Evolutionary conservation across 345 rosid species (phyloP), one percentile per base, ranked within the genome.

Genomic region (Cardamine chenopodiifolia): DNA sequence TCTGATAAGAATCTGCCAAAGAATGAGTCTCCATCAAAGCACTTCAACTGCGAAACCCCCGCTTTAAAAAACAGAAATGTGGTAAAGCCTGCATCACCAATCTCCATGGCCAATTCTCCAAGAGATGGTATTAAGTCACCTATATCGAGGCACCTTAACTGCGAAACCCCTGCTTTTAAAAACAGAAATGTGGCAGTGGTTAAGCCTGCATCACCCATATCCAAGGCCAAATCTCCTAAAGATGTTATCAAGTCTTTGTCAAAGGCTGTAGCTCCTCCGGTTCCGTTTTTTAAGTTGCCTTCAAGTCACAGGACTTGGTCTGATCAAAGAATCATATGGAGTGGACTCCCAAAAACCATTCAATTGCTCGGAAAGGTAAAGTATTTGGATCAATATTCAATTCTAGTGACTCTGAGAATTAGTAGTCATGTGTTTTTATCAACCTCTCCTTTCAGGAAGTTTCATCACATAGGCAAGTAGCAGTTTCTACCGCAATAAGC

Each of bases 311-410:
- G 17, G 76, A 48, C 80, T 52, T 70, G 78, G 81, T 80, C 69
- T 39, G 79, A 76, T 54, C 76, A 66, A 18, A 74, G 70, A 62
- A 79, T 81, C 47, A 58, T 63, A 13, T 84, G 84, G 82, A 66
- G 62, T 68, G 63, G 56, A 49, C 73, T 82, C 40, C 84, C 83
- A n/a, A 66, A 67, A 60, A 4, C 78, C 62, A 65, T 86, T 66
- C 79, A 79, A 7, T 32, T 61, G 20, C 81, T 79, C 31, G 87
- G 82, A 60, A 86, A 82, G 81, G 89, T 85, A 22, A 14, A 0
- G 14, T 28, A 26, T 14, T 58, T 37, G 20, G 26, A 37, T 26
- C 53, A 17, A 55, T 62, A 26, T 57, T 66, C 31, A 64, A 59
- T 18, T 3, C 39, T 70, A 39, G 49, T 1, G 11, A 70, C 37